Evolutionary conservation across 2,329 filamentous ascomycete species (phyloP), one percentile per base, ranked within the genome.

Genomic region (Colletotrichum gloeosporioides): DNA sequence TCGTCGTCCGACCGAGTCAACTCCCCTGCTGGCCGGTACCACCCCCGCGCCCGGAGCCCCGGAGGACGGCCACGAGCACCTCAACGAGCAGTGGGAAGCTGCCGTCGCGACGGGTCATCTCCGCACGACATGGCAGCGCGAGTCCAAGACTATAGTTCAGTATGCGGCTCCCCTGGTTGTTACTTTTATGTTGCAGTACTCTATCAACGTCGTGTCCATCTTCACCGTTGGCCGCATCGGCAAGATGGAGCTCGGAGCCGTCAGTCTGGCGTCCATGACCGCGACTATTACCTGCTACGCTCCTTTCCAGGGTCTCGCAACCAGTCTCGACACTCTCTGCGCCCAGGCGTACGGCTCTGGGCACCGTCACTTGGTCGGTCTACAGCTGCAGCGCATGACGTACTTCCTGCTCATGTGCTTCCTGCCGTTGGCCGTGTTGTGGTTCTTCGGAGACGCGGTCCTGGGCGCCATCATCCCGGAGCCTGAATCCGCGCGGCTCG

Each of bases 291-390:
- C 91, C 16, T 95, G 94, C 74, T 93, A 94, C 80, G 94, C 93
- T 1, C 92, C 95, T 18, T 94, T 95, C 82, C 94, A 96, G 82
- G 94, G 96, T n/a, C 89, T 99, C 16, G 94, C 96, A 1, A 99
- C 96, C 6, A 95, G 94, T 78, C 88, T 99, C 49, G 96, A 99
- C 85, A 99, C 96, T 0, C 92, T 99, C 4, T 98, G 96, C 83
- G 92, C 96, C 0, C 96, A 99, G 84, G 96, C 97, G 1, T 99
- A 98, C 82, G 96, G 97, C 4, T 98, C 95, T 1, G 96, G 96
- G 0, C 94, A 94, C 83, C 98, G 94, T 82, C 94, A 96, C 79
- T 91, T 99, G 7, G 96, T 99, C 13, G 71, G 95, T 3, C 84
- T 97, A 71, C 95, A 97, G 80, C 90, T 95, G 78, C 94, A 97